Evolutionary conservation across 306 rosid species (phyloP), one percentile per base, ranked within the genome.

Genomic region (Phaseolus lunatus): DNA sequence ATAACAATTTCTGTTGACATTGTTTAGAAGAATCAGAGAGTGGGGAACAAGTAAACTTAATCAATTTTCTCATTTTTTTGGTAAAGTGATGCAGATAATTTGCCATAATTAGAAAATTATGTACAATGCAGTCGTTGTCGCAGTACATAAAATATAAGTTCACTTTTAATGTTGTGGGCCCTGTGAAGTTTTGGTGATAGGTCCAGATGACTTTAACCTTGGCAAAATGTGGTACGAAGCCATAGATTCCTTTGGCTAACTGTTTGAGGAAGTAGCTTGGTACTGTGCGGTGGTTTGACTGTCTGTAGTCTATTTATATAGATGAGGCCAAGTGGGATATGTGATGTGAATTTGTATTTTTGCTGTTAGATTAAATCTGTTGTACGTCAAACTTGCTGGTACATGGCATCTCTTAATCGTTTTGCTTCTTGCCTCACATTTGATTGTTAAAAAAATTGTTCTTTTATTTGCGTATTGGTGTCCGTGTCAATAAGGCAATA

Each of bases 291-390:
- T 35, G 18, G 16, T 22, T 29, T 61, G 29, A 19, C 49, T 45
- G 22, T 18, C 3, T 75, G 72, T 75, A 61, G 35, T 16, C 49
- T 57, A 12, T 10, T 19, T 70, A 18, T 69, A 45, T 58, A 26
- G 18, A 75, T 47, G 58, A 29, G 65, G 44, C 19, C 70, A 18
- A 59, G 45, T 66, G 44, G 45, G 9, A 33, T 77, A 35, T 78
- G 65, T 18, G 50, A 68, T 69, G 31, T 44, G 45, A 35, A 15
- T 68, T 68, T 68, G 11, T 77, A 57, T 26, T 56, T 69, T 31
- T 50, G 7, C 52, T 59, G 39, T 48, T 20, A 24, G 26, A 37
- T 45, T 33, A 63, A 33, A 63, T 63, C 27, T 63, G 48, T n/a
- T n/a, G n/a, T n/a, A n/a, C n/a, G n/a, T 18, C 44, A 44, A 33